Evolutionary conservation across 768 basidiomycete genomes (phyloP), one percentile per base, ranked within the genome.

Genomic region (Boletus vinaceobasis): DNA sequence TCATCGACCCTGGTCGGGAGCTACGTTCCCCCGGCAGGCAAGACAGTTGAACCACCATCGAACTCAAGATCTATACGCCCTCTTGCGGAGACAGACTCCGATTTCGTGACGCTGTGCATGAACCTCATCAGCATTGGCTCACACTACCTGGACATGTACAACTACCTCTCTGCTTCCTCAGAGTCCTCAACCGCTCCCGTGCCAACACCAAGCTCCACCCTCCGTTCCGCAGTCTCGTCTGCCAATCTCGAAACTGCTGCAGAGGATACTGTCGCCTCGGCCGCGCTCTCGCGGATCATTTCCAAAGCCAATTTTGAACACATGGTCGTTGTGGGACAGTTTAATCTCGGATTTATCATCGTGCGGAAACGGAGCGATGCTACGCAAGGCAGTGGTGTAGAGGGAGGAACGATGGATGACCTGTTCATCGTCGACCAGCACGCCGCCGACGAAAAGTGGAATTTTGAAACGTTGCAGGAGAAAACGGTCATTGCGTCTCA

Each of bases 381-480:
- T 23, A 23, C n/a, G 0, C 50, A n/a, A 21, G 40, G 27, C 2
- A 32, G 40, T 7, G 29, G 29, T 7, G 29, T 29, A 7, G 50
- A 14, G 9, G 53, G 9, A 32, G 53, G 29, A 6, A 36, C 10
- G 37, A 75, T 84, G 73, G 95, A 98, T 65, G 96, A 99, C 64
- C 75, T 99, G 39, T 98, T 98, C 73, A 93, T 99, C 58, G 81
- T 98, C 17, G 96, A 98, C 64, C 96, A 98, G 67, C 96, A 98
- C 70, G 96, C 96, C 5, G 87, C 92, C 6, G 97, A 99, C 71
- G 97, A 98, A 72, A 98, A 98, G 74, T 98, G 91, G 73, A 98
- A 98, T 68, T 98, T 98, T 66, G 97, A 98, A 76, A 89, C 83
- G 1, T 73, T 98, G 53, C 96, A 98, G 70, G 79, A 82, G 60